phyloP scores from a whole-genome alignment of 805 yeast species.

The Kluyveromyces lactis region DNA sequence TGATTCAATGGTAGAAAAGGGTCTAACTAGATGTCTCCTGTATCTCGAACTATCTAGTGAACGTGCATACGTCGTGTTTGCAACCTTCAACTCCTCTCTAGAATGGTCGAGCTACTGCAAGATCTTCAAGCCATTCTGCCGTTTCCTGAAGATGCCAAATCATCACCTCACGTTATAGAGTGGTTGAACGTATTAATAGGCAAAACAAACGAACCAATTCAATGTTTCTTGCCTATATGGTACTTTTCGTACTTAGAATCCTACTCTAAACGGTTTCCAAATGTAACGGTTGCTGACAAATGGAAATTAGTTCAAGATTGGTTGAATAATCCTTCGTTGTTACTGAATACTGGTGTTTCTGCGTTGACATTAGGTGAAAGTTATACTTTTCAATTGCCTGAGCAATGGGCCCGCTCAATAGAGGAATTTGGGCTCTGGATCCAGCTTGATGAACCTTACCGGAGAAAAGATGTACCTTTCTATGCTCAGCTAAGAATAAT shows the following conservation, averaged over 20 bases:
- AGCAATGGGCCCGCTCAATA: background rate
- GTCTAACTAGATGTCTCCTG: too few relatives aligned
- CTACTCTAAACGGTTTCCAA: background rate
- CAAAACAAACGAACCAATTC: background rate
- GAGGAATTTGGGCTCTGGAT: background rate
- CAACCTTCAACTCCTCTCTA: too few relatives aligned
- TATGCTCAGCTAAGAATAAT: background rate
- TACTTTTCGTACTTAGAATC: background rate
- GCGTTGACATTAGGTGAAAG: background rate
- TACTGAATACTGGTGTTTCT: background rate
- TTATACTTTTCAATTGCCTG: background rate
- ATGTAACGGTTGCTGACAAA: background rate
- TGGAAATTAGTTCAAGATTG: background rate
- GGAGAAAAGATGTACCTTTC: background rate
- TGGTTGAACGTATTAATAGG: background rate
- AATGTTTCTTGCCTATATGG: background rate
- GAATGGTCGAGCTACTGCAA: background rate
- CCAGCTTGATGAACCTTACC: background rate
- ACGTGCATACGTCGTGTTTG: too few relatives aligned
- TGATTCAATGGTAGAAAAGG: too few relatives aligned
- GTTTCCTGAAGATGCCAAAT: background rate
- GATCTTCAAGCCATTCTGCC: background rate
- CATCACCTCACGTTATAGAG: background rate
- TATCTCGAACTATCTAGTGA: too few relatives aligned
- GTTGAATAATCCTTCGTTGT: background rate